Conservation (phyloP, 805 yeast species). For the Saturnispora galanensis region DNA sequence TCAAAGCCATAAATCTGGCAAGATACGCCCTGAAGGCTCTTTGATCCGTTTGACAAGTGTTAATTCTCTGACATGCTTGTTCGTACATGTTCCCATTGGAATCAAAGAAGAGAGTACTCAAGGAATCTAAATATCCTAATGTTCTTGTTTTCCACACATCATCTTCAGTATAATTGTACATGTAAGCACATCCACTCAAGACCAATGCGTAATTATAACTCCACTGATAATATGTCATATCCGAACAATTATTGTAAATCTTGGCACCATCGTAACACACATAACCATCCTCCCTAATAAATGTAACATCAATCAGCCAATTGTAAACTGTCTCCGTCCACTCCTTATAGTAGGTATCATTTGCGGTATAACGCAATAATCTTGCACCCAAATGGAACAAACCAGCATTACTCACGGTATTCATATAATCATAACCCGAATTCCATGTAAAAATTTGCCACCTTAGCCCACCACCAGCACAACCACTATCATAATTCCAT, state of each 20-base stretch:
- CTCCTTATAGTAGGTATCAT: slow-evolving; percentile 53
- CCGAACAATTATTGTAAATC: slow-evolving; percentile 49
- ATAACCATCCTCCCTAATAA: slow-evolving; percentile 36
- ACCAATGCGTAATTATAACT: slow-evolving; percentile 77
- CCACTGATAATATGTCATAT: slow-evolving; percentile 60
- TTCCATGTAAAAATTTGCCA: slow-evolving; percentile 98
- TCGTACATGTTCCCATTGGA: slow-evolving; percentile 56
- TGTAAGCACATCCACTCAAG: slow-evolving; percentile 70
- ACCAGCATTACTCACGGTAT: slow-evolving; percentile 85
- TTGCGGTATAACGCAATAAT: slow-evolving; percentile 71
- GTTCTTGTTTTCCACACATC: slow-evolving; percentile 59
- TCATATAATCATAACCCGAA: slow-evolving; percentile 87
- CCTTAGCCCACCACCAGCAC: slow-evolving; percentile 67
- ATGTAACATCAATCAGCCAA: slow-evolving; percentile 56
- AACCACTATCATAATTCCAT: slow-evolving; percentile 69
- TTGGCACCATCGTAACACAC: slow-evolving; percentile 63
- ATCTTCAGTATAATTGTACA: slow-evolving; percentile 65
- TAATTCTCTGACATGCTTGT: slow-evolving; percentile 65
- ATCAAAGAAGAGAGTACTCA: slow-evolving; percentile 41
- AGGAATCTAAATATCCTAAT: slow-evolving; percentile 42
- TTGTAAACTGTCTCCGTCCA: slow-evolving; percentile 71
- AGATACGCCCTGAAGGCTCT: slow-evolving; percentile 86
- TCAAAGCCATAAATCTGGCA: slow-evolving; percentile 61
- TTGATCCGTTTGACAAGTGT: slow-evolving; percentile 75
- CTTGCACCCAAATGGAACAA: slow-evolving; percentile 82